Conservation (phyloP, 345 rosid species). For the Cardamine occulta region DNA sequence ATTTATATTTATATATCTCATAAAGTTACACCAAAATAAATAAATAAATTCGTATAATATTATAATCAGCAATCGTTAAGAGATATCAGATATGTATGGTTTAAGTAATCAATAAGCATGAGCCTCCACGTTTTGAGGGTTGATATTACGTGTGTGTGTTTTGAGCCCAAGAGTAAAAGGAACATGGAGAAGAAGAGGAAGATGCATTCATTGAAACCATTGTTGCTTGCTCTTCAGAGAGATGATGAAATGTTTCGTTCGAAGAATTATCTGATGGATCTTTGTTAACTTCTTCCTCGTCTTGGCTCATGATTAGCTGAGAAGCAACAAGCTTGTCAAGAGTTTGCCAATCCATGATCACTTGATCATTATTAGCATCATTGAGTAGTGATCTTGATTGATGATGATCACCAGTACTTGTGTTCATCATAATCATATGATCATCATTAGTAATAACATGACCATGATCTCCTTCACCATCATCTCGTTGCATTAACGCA, state of each 20-base stretch:
- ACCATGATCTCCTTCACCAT: constrained; percentile 24
- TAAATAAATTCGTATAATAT: constrained; percentile 22
- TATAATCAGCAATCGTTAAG: constrained; percentile 32
- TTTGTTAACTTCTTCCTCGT: constrained; percentile 42
- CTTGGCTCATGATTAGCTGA: constrained; percentile 43
- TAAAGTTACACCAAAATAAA: constrained; percentile 29
- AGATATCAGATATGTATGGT: neutral
- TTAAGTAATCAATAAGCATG: constrained; percentile 18
- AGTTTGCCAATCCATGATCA: constrained; percentile 44
- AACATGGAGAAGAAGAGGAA: constrained; percentile 38
- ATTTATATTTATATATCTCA: neutral
- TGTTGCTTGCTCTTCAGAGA: constrained; percentile 38
- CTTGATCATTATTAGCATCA: constrained; percentile 42
- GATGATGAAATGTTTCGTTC: constrained; percentile 39
- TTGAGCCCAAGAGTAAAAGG: constrained; percentile 45
- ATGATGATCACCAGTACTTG: constrained; percentile 22
- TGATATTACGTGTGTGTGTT: constrained; percentile 33
- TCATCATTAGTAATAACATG: constrained; percentile 31
- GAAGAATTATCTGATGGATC: constrained; percentile 41
- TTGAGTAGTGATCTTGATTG: constrained; percentile 22
- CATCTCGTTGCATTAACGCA: constrained; percentile 33
- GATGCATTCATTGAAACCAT: constrained; percentile 40
- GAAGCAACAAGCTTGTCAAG: constrained; percentile 49
- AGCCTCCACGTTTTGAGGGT: constrained; percentile 12
- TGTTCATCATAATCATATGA: constrained; percentile 43